Evolutionary conservation across 176 grass and related monocot genomes (phyloP), one percentile per base, ranked within the genome.

Genomic region (Rhipidocladum racemiflorum): DNA sequence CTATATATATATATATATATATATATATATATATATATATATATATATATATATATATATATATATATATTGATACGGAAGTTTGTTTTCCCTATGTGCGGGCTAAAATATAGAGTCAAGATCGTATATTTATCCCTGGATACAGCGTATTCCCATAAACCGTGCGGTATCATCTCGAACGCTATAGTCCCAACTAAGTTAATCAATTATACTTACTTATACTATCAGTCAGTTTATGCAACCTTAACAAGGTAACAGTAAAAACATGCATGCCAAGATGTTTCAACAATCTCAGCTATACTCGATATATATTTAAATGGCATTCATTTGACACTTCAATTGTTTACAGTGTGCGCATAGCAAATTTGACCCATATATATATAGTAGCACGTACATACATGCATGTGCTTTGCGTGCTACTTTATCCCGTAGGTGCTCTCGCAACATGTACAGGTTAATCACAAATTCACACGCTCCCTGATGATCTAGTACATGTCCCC

Each of bases 401-500:
- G 40, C 76, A 45, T 71, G 84, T 39, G 34, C 57, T n/a, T 62
- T 72, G 60, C 42, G 56, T 79, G 84, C 68, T 84, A 76, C 82
- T 67, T 84, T 76, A 84, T 66, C 82, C 82, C 72, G 68, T 15
- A 29, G n/a, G 50, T 70, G 65, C 83, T 67, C 62, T 55, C 50
- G 15, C 29, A 45, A 56, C 49, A 25, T 68, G 20, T n/a, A 49
- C n/a, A n/a, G n/a, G n/a, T n/a, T n/a, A n/a, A n/a, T n/a, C n/a
- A n/a, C n/a, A n/a, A n/a, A n/a, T n/a, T n/a, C n/a, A n/a, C n/a
- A 42, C 24, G 16, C 57, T 18, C 24, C 16, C 16, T 34, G 32
- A 34, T 20, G 20, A 12, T 34, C 36, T 20, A 43, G 75, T 12
- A 3, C 74, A 30, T 40, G 74, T 61, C 38, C 39, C 23, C 24